Evolutionary conservation across 2,329 filamentous ascomycete species (phyloP).

Genomic region (Chalaropsis ovoidea): DNA sequence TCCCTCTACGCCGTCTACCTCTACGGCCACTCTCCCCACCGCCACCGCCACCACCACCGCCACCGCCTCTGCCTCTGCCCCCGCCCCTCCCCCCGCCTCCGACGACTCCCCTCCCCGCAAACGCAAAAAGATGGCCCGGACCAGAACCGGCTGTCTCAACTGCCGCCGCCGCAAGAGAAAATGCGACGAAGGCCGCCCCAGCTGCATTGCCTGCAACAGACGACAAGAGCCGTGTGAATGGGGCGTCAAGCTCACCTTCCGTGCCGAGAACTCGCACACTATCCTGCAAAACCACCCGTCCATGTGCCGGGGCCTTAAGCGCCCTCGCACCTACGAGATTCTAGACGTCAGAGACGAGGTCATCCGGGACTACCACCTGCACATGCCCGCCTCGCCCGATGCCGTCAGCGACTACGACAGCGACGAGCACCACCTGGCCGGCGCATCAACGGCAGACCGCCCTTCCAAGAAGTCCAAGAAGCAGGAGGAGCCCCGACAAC

Average conservation of each 20-base stretch:
- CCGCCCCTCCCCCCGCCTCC: conserved; percentile 1
- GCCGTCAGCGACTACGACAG: conserved; percentile 24
- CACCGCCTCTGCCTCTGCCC: neutral
- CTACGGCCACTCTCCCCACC: neutral
- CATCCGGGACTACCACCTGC: conserved; percentile 33
- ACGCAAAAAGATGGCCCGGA: conserved; percentile 31
- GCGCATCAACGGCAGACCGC: neutral
- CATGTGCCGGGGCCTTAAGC: conserved; percentile 31
- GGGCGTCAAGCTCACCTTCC: conserved; percentile 35
- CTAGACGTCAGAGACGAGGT: conserved; percentile 34
- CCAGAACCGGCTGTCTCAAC: conserved; percentile 34
- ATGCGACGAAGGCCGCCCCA: conserved; percentile 33
- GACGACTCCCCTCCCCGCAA: conserved; percentile 22
- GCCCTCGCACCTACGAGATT: conserved; percentile 33
- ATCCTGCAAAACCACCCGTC: conserved; percentile 32
- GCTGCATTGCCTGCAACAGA: conserved; percentile 33
- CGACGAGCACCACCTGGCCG: conserved; percentile 10
- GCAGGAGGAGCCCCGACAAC: neutral
- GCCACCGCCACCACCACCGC: neutral
- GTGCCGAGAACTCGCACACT: conserved; percentile 33
- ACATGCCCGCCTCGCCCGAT: conserved; percentile 26
- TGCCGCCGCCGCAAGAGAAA: conserved; percentile 36
- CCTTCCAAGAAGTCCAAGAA: conserved; percentile 1
- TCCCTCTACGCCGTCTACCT: conserved; percentile 2
- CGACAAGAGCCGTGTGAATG: conserved; percentile 33